Percentiles rank a stretch among this genome's conserved stretches.
phyloP scores from a whole-genome alignment of 1,284 basidiomycete species.

The Boletus semigastroideus region DNA sequence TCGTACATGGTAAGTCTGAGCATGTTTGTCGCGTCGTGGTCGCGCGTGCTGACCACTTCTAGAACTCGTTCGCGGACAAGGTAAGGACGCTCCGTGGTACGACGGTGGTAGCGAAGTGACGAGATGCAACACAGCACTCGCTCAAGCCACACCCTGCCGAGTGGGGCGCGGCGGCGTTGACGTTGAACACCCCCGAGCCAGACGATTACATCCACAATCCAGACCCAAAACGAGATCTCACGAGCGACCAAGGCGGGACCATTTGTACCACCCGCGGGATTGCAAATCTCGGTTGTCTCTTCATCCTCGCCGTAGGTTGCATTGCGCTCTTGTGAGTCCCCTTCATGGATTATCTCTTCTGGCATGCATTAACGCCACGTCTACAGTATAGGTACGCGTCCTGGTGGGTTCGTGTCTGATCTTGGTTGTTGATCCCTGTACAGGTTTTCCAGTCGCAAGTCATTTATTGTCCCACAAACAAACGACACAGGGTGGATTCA shows the following conservation, averaged over 20 bases:
- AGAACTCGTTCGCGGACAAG: conserved; percentile 33
- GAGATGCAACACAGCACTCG: conserved; percentile 22
- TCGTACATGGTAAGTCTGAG: conserved; percentile 24
- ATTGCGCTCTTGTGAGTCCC: conserved; percentile 37
- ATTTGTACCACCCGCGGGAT: conserved; percentile 43
- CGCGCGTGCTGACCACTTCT: conserved; percentile 1
- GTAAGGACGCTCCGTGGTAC: conserved; percentile 5
- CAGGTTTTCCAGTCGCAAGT: conserved; percentile 36
- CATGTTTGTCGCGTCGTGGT: not conserved
- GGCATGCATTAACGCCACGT: not conserved
- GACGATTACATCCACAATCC: conserved; percentile 35
- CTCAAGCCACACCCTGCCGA: conserved; percentile 33
- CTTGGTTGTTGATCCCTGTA: not conserved
- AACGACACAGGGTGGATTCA: conserved; percentile 43
- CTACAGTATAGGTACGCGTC: conserved; percentile 24
- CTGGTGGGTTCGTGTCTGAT: not conserved
- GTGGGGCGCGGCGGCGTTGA: conserved; percentile 30
- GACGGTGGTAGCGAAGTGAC: not conserved
- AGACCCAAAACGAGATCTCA: conserved; percentile 36
- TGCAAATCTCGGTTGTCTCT: conserved; percentile 46
- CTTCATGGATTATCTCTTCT: not conserved
- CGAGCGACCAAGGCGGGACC: conserved; percentile 38
- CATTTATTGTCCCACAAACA: conserved; percentile 40
- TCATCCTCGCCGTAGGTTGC: conserved; percentile 36
- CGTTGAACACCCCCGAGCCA: conserved; percentile 25